Evolutionary conservation across 2,329 filamentous ascomycete genomes (phyloP).

Genomic region (Annulohypoxylon truncatum): DNA sequence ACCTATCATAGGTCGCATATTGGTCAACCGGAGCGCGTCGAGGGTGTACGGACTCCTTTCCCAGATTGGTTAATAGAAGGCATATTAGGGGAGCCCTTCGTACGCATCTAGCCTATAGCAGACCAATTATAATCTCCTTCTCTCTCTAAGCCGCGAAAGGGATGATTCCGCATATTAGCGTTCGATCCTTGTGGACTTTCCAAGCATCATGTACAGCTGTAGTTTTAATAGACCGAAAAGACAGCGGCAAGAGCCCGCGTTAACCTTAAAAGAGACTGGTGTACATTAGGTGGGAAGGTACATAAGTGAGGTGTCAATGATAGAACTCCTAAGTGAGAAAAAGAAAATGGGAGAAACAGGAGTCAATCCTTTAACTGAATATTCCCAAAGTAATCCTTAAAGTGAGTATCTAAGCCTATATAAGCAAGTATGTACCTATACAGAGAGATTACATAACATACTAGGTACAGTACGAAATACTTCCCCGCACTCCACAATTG

Average conservation of each 20-base stretch:
- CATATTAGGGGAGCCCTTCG: not conserved
- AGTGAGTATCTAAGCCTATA: not conserved
- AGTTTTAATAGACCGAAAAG: not conserved
- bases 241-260: not conserved
- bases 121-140: not conserved
- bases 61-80: not conserved
- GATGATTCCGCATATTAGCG: not conserved
- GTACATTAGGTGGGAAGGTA: not conserved
- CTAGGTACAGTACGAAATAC: not conserved
- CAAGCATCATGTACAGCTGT: not conserved
- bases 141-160: not conserved
- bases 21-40: conserved; percentile 3
- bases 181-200: not conserved
- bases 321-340: not conserved
- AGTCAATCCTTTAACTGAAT: not conserved
- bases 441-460: not conserved
- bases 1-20: conserved; percentile 5
- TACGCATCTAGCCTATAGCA: not conserved
- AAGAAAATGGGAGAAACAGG: not conserved
- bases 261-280: not conserved
- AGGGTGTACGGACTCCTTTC: conserved; percentile 1
- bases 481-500: conserved; percentile 26
- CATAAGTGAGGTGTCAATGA: not conserved
- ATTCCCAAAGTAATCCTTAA: too few species aligned
- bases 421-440: too few species aligned